Conservation (phyloP, 2,329 filamentous ascomycete genomes). For the Fusarium sp. region DNA sequence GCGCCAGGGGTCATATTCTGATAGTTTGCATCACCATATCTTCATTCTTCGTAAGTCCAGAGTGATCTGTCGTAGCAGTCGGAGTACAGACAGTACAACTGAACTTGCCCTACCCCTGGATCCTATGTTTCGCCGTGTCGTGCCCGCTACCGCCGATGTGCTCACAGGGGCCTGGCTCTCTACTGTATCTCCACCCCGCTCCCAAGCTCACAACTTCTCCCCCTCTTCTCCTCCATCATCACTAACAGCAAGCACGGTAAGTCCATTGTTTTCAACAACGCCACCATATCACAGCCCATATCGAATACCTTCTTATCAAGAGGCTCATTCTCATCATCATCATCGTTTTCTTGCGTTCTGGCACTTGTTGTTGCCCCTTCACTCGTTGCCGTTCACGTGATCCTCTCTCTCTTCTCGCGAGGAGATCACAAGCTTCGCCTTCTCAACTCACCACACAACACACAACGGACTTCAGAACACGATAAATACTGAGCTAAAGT, state of each 20-base stretch:
- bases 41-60: background rate
- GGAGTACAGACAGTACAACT: background rate
- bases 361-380: background rate
- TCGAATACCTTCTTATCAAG: background rate
- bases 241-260: constrained; percentile 7
- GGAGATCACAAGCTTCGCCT: background rate
- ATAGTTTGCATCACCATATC: background rate
- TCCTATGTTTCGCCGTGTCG: constrained; percentile 1
- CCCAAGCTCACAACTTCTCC: background rate
- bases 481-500: background rate
- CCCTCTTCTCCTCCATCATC: background rate
- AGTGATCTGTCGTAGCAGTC: background rate
- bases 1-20: background rate
- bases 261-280: background rate
- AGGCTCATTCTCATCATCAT: background rate
- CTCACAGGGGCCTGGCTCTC: background rate
- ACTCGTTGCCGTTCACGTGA: background rate
- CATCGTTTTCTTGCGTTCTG: background rate
- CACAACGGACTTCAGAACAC: background rate
- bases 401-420: background rate
- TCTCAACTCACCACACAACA: background rate
- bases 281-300: background rate
- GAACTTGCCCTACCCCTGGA: constrained; percentile 2
- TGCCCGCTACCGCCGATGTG: background rate
- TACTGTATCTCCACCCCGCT: background rate